Base-by-base conservation (phyloP, 108 stramenopile genomes). In the Skeletonema tropicum region DNA sequence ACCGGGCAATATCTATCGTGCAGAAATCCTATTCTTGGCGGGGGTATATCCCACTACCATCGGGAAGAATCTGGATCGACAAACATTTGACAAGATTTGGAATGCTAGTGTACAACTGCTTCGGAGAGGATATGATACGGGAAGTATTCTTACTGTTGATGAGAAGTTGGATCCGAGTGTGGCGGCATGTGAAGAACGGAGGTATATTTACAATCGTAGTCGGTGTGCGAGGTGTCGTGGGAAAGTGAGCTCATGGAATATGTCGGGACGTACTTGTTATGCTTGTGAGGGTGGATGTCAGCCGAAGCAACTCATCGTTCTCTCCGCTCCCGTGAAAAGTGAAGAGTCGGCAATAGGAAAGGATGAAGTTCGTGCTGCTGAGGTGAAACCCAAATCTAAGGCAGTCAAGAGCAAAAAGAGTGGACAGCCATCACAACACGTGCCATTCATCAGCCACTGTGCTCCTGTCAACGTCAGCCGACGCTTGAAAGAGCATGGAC, bases 1-100 rank as follows among this genome's bases (percentile, higher is more conserved):
- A 21, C 86, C 89, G 1, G 91, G 91, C 10, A 92, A 92, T 68
- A 92, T 92, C 48, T 90, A 90, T 64, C 85, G 91, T 32, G 89
- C 89, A 11, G 91, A 90, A 57, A 87, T 92, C n/a, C 83, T 90
- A 13, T 92, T 89, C 80, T 74, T 86, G 42, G 89, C 89, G 3
- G 86, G 88, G 6, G 70, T 92, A 7, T 87, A 92, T 68, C 91
- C 91, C 6, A 83, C 87, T 29, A 71, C 46, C 7, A 64, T 41
- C 3, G 91, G 88, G 5, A 59, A 29, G 25, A 39, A 52, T 12
- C 38, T 92, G 33, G 64, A 86, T 32, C 69, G 83, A 11, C 38
- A 30, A 12, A 66, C 86, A 25, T 92, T 88, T 67, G 83, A 89
- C n/a, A 49, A 59, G 3, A 49, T 89, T 55, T 92, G 89, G 91